Base-by-base conservation (phyloP, 768 basidiomycete species). In the Mycena galopus region DNA sequence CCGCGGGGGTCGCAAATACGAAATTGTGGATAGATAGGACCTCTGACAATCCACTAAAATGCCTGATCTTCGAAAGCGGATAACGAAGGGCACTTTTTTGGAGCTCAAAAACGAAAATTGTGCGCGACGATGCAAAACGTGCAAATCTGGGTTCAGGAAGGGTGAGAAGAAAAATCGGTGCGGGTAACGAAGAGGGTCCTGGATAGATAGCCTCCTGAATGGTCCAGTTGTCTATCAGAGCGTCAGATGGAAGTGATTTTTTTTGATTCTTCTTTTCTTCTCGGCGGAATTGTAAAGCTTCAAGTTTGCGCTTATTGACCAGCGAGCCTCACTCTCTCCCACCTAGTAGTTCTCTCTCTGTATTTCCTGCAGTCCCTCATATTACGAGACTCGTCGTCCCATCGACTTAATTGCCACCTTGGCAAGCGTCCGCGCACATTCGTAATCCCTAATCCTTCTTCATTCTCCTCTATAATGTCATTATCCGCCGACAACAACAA, bases 361-460 rank as follows among this genome's bases (percentile, higher is more conserved):
- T 65, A 44, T 67, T 72, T 62, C 56, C 70, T 23, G 9, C 23
- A 37, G 17, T 67, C 67, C 76, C 75, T 76, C 78, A 77, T 76
- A 65, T 73, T 76, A 75, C 75, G 74, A 78, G 77, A 76, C 75
- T 72, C 75, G 79, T 76, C 76, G 78, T 71, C 75, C 64, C 63
- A 32, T 82, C 79, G 77, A 78, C 78, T 71, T 82, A 79, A 81
- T 80, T 76, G 75, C 77, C 80, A 61, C 70, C 75, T 75, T 80
- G 81, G 78, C 78, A 80, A 79, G 77, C 77, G 75, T 80, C 79
- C 76, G 76, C 79, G 74, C 79, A 78, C 81, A 80, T 82, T 83
- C 84, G 82, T 95, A 95, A 95, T 95, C 89, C 89, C 88, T 95
- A 95, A 94, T 94, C 90, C 83, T 88, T 89, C 83, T 82, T 85